Evolutionary conservation across 1,139 yeast genomes (phyloP).

Genomic region (Petasospora fabianii): DNA sequence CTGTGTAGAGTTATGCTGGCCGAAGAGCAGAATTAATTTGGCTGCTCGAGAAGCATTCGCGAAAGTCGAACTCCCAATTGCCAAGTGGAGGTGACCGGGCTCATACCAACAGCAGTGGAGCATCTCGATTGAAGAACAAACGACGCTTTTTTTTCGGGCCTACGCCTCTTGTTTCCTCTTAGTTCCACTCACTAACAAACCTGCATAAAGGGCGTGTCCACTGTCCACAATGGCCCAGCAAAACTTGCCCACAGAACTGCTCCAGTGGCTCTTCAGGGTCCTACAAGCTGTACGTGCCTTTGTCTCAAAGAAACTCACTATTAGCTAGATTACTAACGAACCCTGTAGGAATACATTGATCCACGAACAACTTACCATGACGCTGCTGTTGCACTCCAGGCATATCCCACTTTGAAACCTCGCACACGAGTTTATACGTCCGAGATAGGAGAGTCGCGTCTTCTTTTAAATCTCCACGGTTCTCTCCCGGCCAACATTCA

Average conservation of each 20-base stretch:
- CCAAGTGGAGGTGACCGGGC: too few relatives aligned
- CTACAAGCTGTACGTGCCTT: conserved; percentile 39
- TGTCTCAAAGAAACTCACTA: neutral
- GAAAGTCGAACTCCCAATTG: too few relatives aligned
- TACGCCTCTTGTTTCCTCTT: too few relatives aligned
- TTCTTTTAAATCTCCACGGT: conserved; percentile 66
- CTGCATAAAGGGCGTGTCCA: too few relatives aligned
- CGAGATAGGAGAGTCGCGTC: conserved; percentile 51
- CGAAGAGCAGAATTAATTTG: conserved; percentile 1
- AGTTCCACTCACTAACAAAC: too few relatives aligned
- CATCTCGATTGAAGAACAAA: too few relatives aligned
- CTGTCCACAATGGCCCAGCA: conserved; percentile 12
- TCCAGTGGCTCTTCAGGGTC: conserved; percentile 56
- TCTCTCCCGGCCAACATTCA: conserved; percentile 37
- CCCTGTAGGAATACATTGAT: conserved; percentile 39
- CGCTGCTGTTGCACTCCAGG: conserved; percentile 49
- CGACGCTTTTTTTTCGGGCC: too few relatives aligned
- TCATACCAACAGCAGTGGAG: too few relatives aligned
- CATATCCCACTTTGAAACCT: conserved; percentile 52
- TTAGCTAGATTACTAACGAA: neutral
- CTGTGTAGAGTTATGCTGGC: neutral
- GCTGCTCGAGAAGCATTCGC: conserved; percentile 6
- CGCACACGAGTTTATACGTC: conserved; percentile 70
- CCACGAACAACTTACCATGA: conserved; percentile 57
- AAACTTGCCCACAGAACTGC: conserved; percentile 40